A percentile compares a stretch with the other conserved stretches of the same genome.
Conservation (phyloP, 1,284 basidiomycete species). For the Prillingera fragicola region DNA sequence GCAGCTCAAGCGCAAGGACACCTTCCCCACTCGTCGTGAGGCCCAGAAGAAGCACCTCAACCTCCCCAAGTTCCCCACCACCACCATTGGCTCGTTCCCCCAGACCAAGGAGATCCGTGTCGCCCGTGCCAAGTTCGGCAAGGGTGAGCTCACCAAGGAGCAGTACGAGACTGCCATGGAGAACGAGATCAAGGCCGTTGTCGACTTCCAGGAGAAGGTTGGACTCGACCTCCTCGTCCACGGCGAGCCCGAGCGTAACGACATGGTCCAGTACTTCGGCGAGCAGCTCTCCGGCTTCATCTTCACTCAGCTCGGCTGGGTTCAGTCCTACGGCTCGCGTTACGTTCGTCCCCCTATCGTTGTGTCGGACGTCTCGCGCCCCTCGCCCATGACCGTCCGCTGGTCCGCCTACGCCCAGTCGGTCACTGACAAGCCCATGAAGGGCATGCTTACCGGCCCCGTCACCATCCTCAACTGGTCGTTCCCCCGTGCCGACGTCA, state of each 20-base stretch:
- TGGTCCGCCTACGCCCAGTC: constrained; percentile 98
- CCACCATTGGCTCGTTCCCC: constrained; percentile 98
- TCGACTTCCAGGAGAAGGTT: constrained; percentile 93
- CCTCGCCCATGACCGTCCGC: constrained; percentile 88
- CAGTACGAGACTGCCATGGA: constrained; percentile 98
- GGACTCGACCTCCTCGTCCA: constrained; percentile 97
- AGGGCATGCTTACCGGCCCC: constrained; percentile 97
- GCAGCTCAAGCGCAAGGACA: constrained; percentile 82
- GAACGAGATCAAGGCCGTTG: constrained; percentile 92
- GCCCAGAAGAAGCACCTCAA: constrained; percentile 84
- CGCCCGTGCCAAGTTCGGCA: constrained; percentile 90
- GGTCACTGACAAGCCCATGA: constrained; percentile 90
- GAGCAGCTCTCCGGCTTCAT: constrained; percentile 94
- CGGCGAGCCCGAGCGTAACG: constrained; percentile 97
- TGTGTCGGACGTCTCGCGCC: constrained; percentile 95
- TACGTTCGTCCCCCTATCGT: constrained; percentile 99
- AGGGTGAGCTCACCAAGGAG: constrained; percentile 79
- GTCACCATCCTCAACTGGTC: constrained; percentile 99
- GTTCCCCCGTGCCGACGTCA: constrained; percentile 98
- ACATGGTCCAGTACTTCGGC: constrained; percentile 99
- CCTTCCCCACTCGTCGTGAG: constrained; percentile 81
- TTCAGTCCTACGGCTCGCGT: constrained; percentile 81
- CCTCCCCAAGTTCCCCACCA: constrained; percentile 96
- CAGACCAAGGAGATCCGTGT: constrained; percentile 99
- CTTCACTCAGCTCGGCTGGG: constrained; percentile 86